phyloP scores from a whole-genome alignment of 495 filamentous ascomycete genomes.

The Apodospora peruviana region DNA sequence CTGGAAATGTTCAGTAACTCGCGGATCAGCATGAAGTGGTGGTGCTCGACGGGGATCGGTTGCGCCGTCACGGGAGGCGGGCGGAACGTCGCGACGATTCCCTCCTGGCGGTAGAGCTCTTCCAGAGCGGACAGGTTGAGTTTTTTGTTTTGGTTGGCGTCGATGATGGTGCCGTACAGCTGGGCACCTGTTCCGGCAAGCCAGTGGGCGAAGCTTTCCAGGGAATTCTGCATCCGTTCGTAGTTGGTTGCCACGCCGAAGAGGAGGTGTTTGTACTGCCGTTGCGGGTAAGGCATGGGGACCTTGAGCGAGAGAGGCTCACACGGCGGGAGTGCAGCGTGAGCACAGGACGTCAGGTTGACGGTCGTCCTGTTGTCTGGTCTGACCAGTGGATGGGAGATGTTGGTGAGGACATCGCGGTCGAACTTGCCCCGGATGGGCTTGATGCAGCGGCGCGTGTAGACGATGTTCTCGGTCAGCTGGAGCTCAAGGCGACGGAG shows the following conservation, averaged over 20 bases:
- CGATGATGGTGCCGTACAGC: conserved; percentile 50
- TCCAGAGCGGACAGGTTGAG: conserved; percentile 21
- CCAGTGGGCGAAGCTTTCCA: conserved; percentile 57
- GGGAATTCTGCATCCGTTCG: conserved; percentile 49
- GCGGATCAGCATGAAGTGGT: conserved; percentile 59
- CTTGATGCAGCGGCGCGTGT: conserved; percentile 33
- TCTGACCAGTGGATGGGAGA: conserved; percentile 25
- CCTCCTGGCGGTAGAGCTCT: conserved; percentile 27
- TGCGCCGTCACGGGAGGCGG: conserved; percentile 27
- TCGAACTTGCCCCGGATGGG: conserved; percentile 18
- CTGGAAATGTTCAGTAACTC: conserved; percentile 48
- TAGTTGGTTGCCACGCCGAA: conserved; percentile 58
- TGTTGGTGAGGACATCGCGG: conserved; percentile 25
- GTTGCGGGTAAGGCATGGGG: conserved; percentile 22
- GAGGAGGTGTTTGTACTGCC: conserved; percentile 28
- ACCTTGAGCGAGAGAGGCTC: conserved; percentile 27
- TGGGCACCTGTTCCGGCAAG: conserved; percentile 49
- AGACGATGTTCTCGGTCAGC: conserved; percentile 31
- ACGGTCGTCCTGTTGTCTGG: conserved; percentile 15
- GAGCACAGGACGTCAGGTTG: conserved; percentile 24
- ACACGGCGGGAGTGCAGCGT: conserved; percentile 16
- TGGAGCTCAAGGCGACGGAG: conserved; percentile 21
- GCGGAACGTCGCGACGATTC: conserved; percentile 49
- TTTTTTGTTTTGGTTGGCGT: conserved; percentile 29
- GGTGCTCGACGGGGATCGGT: conserved; percentile 39